Evolutionary conservation across 176 grass and related monocot genomes (phyloP).

Genomic region (Oryza punctata): DNA sequence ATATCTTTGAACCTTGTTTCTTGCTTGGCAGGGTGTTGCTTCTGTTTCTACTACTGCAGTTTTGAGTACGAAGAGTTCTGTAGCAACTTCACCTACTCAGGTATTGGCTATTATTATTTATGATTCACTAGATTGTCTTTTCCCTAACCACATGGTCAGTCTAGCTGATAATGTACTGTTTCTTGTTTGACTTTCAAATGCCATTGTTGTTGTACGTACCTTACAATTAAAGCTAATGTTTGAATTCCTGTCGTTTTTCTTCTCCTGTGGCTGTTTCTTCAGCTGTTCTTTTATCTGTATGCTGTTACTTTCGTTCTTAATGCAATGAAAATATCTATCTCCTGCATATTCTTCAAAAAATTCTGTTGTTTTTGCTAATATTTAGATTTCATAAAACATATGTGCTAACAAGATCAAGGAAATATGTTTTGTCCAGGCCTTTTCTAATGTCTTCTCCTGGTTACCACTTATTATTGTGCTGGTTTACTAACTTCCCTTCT

Average conservation of each 20-base stretch:
- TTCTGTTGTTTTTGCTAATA: conserved; percentile 1
- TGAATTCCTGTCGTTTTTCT: background rate
- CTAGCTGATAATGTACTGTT: conserved; percentile 25
- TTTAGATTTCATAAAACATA: conserved; percentile 20
- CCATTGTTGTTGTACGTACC: background rate
- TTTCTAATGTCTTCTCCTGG: conserved; percentile 9
- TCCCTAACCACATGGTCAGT: background rate
- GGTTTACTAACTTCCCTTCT: conserved; percentile 20
- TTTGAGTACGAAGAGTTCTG: conserved; percentile 66
- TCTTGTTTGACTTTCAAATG: conserved; percentile 31
- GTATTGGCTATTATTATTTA: conserved; percentile 33
- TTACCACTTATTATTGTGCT: conserved; percentile 28
- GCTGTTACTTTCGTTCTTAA: background rate
- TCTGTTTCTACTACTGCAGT: conserved; percentile 70
- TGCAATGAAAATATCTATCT: background rate
- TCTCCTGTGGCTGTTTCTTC: background rate
- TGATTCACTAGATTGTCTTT: conserved; percentile 15
- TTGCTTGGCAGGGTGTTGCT: conserved; percentile 71
- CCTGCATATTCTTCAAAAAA: background rate
- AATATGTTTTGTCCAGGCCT: background rate
- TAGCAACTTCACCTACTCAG: conserved; percentile 64
- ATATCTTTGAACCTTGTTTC: conserved; percentile 37
- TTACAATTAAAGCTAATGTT: conserved; percentile 12
- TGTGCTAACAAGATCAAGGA: background rate
- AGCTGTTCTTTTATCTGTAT: background rate